A percentile compares a stretch with the other conserved stretches of the same genome.
Conservation (phyloP, 1,284 basidiomycete genomes). For the Leucoagaricus sp. region DNA sequence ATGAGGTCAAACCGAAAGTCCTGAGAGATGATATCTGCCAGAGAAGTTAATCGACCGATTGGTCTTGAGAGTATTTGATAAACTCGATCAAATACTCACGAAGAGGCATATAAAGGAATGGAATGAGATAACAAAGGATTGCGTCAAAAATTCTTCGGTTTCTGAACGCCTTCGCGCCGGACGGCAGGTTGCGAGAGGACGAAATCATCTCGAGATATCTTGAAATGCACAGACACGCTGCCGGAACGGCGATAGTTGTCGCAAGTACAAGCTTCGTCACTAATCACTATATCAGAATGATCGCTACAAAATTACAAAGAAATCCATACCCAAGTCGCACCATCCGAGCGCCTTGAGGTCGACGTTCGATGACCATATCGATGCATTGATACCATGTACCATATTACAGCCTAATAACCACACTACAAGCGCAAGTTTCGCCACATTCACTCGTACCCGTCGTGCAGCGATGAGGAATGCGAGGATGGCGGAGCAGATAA, state of each 20-base stretch:
- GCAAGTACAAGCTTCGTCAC: conserved; percentile 42
- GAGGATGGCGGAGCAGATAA: conserved; percentile 46
- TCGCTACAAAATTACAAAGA: not conserved
- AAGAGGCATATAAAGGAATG: conserved; percentile 55
- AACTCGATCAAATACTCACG: too few species aligned
- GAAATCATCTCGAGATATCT: conserved; percentile 47
- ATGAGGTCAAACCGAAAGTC: conserved; percentile 70
- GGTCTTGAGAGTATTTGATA: not conserved
- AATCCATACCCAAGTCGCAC: conserved; percentile 66
- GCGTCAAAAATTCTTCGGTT: conserved; percentile 46
- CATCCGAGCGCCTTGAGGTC: conserved; percentile 50
- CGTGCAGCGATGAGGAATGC: conserved; percentile 43
- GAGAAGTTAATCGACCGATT: not conserved
- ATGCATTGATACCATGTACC: conserved; percentile 53
- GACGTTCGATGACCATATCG: conserved; percentile 56
- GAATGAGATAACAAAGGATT: conserved; percentile 52
- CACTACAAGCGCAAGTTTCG: conserved; percentile 53
- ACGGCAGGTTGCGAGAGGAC: conserved; percentile 35
- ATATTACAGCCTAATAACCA: conserved; percentile 60
- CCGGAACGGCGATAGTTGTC: conserved; percentile 57
- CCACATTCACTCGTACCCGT: conserved; percentile 54
- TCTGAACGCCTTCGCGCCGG: conserved; percentile 33
- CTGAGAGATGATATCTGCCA: conserved; percentile 62
- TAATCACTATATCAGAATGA: conserved; percentile 15
- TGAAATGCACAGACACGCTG: conserved; percentile 57